Conservation (phyloP, 2,329 filamentous ascomycete species). For the Claviceps africana region DNA sequence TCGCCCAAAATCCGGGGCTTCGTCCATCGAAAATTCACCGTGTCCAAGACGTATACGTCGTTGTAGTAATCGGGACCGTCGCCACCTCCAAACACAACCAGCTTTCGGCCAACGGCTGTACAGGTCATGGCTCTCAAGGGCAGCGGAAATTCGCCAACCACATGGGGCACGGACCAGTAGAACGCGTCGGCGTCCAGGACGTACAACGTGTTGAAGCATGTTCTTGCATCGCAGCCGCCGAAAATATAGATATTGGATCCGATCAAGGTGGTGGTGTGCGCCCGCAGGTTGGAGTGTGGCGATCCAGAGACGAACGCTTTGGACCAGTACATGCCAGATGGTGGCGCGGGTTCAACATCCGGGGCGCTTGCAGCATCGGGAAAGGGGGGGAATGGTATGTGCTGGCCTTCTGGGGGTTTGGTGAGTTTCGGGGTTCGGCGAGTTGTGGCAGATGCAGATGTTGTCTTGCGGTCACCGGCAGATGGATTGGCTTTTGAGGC, state of each 20-base stretch:
- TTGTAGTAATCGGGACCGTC: constrained; percentile 60
- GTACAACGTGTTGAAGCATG: constrained; percentile 57
- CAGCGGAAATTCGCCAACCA: constrained; percentile 49
- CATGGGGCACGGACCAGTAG: constrained; percentile 52
- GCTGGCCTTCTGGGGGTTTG: constrained; percentile 23
- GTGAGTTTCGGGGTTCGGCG: constrained; percentile 8
- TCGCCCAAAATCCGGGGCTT: constrained; percentile 47
- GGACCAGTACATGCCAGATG: constrained; percentile 62
- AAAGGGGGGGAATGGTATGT: constrained; percentile 41
- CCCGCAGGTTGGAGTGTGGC: constrained; percentile 46
- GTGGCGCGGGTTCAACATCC: constrained; percentile 47
- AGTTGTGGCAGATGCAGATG: constrained; percentile 8
- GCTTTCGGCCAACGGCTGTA: constrained; percentile 55
- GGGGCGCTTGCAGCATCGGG: constrained; percentile 41
- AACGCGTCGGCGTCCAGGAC: constrained; percentile 57
- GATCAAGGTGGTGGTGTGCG: constrained; percentile 52
- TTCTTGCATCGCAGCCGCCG: constrained; percentile 51
- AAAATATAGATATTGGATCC: constrained; percentile 56
- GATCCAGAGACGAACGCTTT: constrained; percentile 49
- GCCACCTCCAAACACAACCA: constrained; percentile 56
- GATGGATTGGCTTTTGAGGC: neutral
- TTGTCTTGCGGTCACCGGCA: constrained; percentile 17
- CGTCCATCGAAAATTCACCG: constrained; percentile 53
- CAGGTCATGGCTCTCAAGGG: constrained; percentile 59
- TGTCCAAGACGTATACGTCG: constrained; percentile 59